Conservation (phyloP, 495 filamentous ascomycete genomes). For the Podospora appendiculata region DNA sequence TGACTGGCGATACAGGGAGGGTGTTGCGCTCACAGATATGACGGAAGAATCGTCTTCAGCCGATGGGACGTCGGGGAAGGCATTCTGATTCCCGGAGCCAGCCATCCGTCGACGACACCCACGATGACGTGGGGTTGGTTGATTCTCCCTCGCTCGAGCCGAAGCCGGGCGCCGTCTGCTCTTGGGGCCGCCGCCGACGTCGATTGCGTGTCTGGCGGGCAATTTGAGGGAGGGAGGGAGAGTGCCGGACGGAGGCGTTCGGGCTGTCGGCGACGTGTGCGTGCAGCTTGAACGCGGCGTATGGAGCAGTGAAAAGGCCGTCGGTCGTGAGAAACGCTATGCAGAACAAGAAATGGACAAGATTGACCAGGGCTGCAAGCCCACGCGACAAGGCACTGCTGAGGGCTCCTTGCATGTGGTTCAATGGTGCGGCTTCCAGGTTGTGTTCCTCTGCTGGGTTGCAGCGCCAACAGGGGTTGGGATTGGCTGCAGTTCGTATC, state of each 20-base stretch:
- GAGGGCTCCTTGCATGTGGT: not conserved
- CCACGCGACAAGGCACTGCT: slow-evolving; percentile 6
- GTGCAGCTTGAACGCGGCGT: no score
- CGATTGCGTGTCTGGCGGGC: no score
- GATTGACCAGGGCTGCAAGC: not conserved
- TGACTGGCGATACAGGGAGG: not conserved
- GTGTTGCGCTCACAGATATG: slow-evolving; percentile 39
- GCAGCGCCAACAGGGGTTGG: slow-evolving; percentile 6
- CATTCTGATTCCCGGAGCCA: slow-evolving; percentile 44
- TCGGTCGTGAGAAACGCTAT: no score
- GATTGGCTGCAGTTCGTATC: not conserved
- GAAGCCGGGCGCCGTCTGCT: no score
- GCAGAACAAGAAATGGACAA: no score
- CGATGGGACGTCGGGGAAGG: slow-evolving; percentile 37
- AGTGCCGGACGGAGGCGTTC: no score
- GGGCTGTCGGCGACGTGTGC: no score
- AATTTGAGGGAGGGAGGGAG: no score
- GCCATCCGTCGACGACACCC: slow-evolving; percentile 38
- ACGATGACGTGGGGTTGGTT: no score
- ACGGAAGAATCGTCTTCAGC: slow-evolving; percentile 42
- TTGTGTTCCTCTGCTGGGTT: not conserved
- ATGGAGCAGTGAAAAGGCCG: no score
- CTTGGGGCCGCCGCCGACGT: no score
- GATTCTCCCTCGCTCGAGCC: no score
- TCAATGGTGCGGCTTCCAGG: not conserved